Evolutionary conservation across 352 stramenopile species (phyloP).

Genomic region (Globisporangium spinosum): DNA sequence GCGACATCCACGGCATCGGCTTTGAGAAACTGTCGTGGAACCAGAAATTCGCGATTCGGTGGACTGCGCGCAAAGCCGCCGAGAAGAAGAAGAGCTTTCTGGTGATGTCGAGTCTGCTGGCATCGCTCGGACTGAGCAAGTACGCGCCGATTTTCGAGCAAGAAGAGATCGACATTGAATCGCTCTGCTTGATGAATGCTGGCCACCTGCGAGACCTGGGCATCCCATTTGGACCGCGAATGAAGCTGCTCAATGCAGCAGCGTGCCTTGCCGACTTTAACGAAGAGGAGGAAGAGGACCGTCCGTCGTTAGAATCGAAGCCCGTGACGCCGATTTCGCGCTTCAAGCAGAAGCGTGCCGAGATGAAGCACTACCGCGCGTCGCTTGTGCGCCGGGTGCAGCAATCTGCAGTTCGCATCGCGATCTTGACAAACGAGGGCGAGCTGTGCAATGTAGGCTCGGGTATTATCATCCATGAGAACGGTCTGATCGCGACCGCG

Average conservation of each 20-base stretch:
- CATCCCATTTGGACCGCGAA: slow-evolving; percentile 79
- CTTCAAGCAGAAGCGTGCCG: slow-evolving; percentile 72
- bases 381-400: slow-evolving; percentile 81
- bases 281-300: slow-evolving; percentile 72
- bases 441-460: slow-evolving; percentile 85
- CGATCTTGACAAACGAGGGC: slow-evolving; percentile 81
- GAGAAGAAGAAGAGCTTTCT: slow-evolving; percentile 89
- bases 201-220: slow-evolving; percentile 78
- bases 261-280: slow-evolving; percentile 82
- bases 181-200: slow-evolving; percentile 84
- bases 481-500: slow-evolving; percentile 73
- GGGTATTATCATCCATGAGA: slow-evolving; percentile 84
- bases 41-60: slow-evolving; percentile 83
- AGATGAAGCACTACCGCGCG: slow-evolving; percentile 87
- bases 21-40: slow-evolving; percentile 86
- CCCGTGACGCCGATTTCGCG: slow-evolving; percentile 71
- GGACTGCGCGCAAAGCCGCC: slow-evolving; percentile 71
- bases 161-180: slow-evolving; percentile 89
- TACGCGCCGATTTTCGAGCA: slow-evolving; percentile 83
- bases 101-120: slow-evolving; percentile 78
- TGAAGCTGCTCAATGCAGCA: slow-evolving; percentile 83
- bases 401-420: slow-evolving; percentile 81
- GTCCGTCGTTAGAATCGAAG: slow-evolving; percentile 54
- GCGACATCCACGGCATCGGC: slow-evolving; percentile 79
- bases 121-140: slow-evolving; percentile 77